Conservation (phyloP, 2,329 filamentous ascomycete genomes). For the Aspergillus proliferans region DNA sequence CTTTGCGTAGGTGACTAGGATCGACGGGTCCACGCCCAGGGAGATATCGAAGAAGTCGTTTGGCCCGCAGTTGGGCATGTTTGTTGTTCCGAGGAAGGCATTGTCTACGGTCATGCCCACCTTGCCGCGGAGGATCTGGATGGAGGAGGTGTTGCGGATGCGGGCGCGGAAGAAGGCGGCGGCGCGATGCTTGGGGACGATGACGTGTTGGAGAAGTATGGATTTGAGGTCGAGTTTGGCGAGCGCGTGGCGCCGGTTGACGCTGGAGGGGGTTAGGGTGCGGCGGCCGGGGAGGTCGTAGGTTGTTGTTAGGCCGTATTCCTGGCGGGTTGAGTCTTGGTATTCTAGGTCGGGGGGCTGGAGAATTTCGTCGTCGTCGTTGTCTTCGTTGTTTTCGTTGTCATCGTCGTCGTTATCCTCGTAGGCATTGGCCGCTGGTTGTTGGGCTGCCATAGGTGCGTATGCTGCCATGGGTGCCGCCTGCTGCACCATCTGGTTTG, state of each 20-base stretch:
- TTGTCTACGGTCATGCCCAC: slow-evolving; percentile 24
- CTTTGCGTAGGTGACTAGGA: slow-evolving; percentile 25
- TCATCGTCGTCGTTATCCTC: slow-evolving; percentile 10
- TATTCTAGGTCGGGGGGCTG: slow-evolving; percentile 8
- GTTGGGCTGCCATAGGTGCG: neutral
- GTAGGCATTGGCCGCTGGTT: slow-evolving; percentile 7
- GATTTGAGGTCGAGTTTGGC: slow-evolving; percentile 30
- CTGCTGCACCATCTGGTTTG: neutral
- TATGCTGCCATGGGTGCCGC: neutral
- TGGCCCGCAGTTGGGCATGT: slow-evolving; percentile 20
- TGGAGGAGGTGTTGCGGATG: slow-evolving; percentile 30
- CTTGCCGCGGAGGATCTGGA: slow-evolving; percentile 23
- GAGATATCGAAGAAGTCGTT: slow-evolving; percentile 25
- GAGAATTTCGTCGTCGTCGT: slow-evolving; percentile 3
- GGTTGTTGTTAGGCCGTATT: slow-evolving; percentile 36
- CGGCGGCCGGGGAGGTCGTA: slow-evolving; percentile 36
- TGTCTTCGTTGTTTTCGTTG: slow-evolving; percentile 4
- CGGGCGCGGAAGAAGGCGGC: slow-evolving; percentile 38
- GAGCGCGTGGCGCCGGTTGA: slow-evolving; percentile 33
- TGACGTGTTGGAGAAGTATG: slow-evolving; percentile 31
- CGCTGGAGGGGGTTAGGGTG: slow-evolving; percentile 29
- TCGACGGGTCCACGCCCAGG: slow-evolving; percentile 26
- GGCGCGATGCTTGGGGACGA: slow-evolving; percentile 34
- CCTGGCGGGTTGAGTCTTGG: slow-evolving; percentile 33
- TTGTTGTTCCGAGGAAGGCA: slow-evolving; percentile 24